phyloP scores from a whole-genome alignment of 768 basidiomycete species.

The Pleurotus giganteus region DNA sequence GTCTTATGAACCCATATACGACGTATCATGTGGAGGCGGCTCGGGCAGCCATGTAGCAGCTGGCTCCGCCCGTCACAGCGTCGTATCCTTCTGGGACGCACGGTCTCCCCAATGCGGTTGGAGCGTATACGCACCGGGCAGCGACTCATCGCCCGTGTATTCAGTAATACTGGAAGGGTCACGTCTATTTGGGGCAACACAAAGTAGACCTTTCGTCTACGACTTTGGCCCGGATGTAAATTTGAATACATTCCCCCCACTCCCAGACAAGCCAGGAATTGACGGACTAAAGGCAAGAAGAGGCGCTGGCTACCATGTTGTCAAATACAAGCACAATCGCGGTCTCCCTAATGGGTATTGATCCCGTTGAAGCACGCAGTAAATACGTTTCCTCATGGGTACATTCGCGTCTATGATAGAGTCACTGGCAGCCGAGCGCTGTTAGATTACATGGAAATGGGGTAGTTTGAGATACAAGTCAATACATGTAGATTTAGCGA shows the following conservation, averaged over 20 bases:
- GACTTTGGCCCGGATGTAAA: conserved; percentile 73
- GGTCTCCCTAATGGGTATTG: conserved; percentile 5
- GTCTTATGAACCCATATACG: conserved; percentile 73
- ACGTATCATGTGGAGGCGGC: conserved; percentile 74
- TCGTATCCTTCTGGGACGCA: conserved; percentile 83
- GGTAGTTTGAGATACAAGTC: background rate
- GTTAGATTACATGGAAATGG: background rate
- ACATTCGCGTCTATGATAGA: background rate
- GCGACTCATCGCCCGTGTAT: conserved; percentile 79
- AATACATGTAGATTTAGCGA: conserved; percentile 10
- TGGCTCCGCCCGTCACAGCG: conserved; percentile 72
- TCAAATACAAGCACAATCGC: conserved; percentile 25
- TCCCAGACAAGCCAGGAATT: conserved; percentile 22
- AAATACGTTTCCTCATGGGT: background rate
- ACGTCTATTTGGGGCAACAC: conserved; percentile 75
- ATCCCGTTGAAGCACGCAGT: background rate
- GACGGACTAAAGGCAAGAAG: conserved; percentile 31
- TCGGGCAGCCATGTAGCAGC: conserved; percentile 65
- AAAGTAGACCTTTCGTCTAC: conserved; percentile 73
- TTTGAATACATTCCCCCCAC: conserved; percentile 48
- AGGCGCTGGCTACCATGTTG: conserved; percentile 25
- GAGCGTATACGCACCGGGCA: conserved; percentile 79
- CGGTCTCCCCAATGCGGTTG: conserved; percentile 61
- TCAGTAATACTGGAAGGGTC: conserved; percentile 72
- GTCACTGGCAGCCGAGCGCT: background rate